Evolutionary conservation across 2,329 filamentous ascomycete species (phyloP).

Genomic region (Cladophialophora carrionii): DNA sequence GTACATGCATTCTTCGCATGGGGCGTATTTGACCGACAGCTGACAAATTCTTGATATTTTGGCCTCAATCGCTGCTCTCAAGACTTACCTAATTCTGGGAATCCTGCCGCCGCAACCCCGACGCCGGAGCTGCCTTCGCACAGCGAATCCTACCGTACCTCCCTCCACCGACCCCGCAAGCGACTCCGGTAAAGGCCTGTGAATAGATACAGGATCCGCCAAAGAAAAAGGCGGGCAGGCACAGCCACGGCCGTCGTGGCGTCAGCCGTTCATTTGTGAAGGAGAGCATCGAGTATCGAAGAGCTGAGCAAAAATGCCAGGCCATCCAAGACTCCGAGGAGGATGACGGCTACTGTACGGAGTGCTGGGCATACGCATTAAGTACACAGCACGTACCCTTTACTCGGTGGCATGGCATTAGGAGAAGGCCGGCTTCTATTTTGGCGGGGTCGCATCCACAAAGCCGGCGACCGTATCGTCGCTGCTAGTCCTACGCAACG

Average conservation of each 20-base stretch:
- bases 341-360: neutral
- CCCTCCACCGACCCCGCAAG: neutral
- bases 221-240: neutral
- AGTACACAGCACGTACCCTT: neutral
- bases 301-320: neutral
- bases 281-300: neutral
- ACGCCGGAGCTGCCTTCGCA: neutral
- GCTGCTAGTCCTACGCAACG: neutral
- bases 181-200: neutral
- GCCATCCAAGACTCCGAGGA: slow-evolving; percentile 2
- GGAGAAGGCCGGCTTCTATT: neutral
- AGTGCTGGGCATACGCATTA: neutral
- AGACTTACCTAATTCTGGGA: neutral
- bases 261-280: neutral
- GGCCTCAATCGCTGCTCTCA: neutral
- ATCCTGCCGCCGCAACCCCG: neutral
- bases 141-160: neutral
- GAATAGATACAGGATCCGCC: neutral
- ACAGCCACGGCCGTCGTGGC: neutral
- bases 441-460: neutral
- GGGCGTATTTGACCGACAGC: neutral
- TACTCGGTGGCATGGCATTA: too few relatives aligned
- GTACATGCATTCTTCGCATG: too few relatives aligned
- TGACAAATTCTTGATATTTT: neutral
- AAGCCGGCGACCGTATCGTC: neutral